A percentile compares a stretch with the other conserved stretches of the same genome.
Conservation (phyloP, 2,329 filamentous ascomycete species). For the Leptosphaerulina australis region DNA sequence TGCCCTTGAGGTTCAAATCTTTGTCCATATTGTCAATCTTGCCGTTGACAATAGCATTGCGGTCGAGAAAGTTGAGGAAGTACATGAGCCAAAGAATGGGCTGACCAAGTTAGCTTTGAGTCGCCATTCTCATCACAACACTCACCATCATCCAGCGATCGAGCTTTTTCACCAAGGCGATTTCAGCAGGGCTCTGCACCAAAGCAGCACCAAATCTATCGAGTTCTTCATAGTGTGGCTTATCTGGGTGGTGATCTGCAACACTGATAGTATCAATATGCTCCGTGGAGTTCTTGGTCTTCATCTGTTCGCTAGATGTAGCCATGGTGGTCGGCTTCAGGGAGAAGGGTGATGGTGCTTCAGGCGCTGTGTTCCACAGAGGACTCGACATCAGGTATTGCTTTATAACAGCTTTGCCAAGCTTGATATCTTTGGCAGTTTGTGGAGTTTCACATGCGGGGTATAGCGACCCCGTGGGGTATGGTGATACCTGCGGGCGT, state of each 20-base stretch:
- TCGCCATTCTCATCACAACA: neutral
- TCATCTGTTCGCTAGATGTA: slow-evolving; percentile 2
- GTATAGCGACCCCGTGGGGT: slow-evolving; percentile 15
- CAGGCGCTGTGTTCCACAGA: neutral
- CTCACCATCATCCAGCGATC: slow-evolving; percentile 34
- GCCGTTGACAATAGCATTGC: slow-evolving; percentile 69
- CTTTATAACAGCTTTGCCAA: slow-evolving; percentile 17
- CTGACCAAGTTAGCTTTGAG: neutral
- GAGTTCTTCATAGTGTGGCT: slow-evolving; percentile 23
- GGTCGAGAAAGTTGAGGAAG: slow-evolving; percentile 56
- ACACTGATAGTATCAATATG: slow-evolving; percentile 22
- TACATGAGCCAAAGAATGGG: slow-evolving; percentile 26
- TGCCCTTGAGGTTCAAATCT: slow-evolving; percentile 60
- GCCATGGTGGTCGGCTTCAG: slow-evolving; percentile 11
- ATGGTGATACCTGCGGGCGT: neutral
- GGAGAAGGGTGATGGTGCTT: neutral
- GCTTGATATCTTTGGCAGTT: slow-evolving; percentile 1
- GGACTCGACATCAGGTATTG: neutral
- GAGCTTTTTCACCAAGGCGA: slow-evolving; percentile 32
- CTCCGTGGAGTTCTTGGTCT: slow-evolving; percentile 17
- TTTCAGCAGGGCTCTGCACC: slow-evolving; percentile 32
- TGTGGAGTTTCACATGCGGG: slow-evolving; percentile 13
- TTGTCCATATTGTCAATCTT: slow-evolving; percentile 65
- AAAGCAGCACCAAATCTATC: slow-evolving; percentile 34
- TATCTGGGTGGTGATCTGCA: slow-evolving; percentile 14